Conservation (phyloP, 2,329 filamentous ascomycete genomes). For the Pseudocercospora macadamiae region DNA sequence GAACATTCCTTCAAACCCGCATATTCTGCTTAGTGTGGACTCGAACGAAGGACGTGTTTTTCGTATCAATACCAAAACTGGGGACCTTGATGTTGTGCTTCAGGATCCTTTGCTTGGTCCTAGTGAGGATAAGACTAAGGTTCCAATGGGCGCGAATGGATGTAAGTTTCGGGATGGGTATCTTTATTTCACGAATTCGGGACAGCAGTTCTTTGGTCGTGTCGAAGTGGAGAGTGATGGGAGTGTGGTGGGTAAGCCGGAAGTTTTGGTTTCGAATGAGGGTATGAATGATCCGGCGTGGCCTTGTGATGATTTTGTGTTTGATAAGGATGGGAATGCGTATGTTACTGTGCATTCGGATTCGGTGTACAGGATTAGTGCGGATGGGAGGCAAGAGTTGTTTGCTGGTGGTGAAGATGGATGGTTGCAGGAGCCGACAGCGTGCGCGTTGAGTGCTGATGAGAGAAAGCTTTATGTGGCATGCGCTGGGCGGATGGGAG, state of each 20-base stretch:
- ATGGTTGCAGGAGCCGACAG: conserved; percentile 6
- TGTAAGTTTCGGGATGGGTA: neutral
- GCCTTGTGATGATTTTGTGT: conserved; percentile 12
- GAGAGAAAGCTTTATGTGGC: conserved; percentile 8
- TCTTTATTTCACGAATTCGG: conserved; percentile 14
- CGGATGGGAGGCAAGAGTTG: conserved; percentile 3
- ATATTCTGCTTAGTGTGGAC: conserved; percentile 2
- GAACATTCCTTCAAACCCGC: neutral
- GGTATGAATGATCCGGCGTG: neutral
- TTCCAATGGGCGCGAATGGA: conserved; percentile 2
- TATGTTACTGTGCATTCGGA: conserved; percentile 5
- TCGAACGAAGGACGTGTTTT: neutral
- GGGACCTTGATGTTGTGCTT: neutral
- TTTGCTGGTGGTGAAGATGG: conserved; percentile 2
- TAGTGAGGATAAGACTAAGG: neutral
- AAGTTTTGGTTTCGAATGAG: conserved; percentile 2
- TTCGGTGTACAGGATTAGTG: neutral
- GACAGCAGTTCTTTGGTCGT: neutral
- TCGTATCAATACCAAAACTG: conserved; percentile 1
- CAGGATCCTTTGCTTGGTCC: neutral
- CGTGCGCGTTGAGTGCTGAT: conserved; percentile 6
- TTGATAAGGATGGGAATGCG: conserved; percentile 7
- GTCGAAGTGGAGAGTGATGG: neutral
- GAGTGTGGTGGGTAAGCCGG: neutral
- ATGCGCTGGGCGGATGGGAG: conserved; percentile 8